Conservation (phyloP, 306 rosid species). For the Dryas alaskensis region DNA sequence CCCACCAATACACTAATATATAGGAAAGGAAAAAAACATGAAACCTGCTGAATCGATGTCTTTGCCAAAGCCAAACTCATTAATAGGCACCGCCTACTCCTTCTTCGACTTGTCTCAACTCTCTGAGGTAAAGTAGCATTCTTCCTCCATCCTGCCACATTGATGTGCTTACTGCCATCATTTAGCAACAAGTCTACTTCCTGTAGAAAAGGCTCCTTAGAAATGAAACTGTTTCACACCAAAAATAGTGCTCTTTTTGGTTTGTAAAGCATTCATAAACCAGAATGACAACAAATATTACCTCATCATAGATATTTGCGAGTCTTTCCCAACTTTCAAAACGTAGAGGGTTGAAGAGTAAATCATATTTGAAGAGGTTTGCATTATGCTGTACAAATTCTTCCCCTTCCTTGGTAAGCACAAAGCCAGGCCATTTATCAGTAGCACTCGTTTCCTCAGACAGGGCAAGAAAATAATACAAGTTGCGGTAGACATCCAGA, state of each 20-base stretch:
- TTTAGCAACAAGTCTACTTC: conserved; percentile 95
- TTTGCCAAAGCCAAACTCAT: conserved; percentile 97
- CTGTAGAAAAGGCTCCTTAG: conserved; percentile 40
- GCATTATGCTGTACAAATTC: conserved; percentile 93
- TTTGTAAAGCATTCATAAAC: conserved; percentile 20
- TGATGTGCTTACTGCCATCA: conserved; percentile 97
- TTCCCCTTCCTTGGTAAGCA: conserved; percentile 94
- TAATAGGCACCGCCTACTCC: conserved; percentile 91
- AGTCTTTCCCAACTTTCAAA: conserved; percentile 98
- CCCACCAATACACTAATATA: not conserved
- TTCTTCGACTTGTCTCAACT: conserved; percentile 91
- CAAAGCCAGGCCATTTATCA: conserved; percentile 98
- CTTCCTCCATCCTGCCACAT: conserved; percentile 94
- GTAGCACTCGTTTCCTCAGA: conserved; percentile 98
- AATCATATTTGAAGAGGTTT: conserved; percentile 83
- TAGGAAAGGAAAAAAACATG: conserved; percentile 8
- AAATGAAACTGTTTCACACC: conserved; percentile 21
- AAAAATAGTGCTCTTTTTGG: conserved; percentile 8
- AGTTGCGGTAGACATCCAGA: conserved; percentile 81
- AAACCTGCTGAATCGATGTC: conserved; percentile 81
- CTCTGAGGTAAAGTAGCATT: conserved; percentile 68
- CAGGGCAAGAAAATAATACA: conserved; percentile 88
- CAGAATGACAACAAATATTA: conserved; percentile 27
- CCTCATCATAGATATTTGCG: conserved; percentile 95
- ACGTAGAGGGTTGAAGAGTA: conserved; percentile 76